Base-by-base conservation (phyloP, 2,329 filamentous ascomycete genomes). In the Teratosphaeria viscida region DNA sequence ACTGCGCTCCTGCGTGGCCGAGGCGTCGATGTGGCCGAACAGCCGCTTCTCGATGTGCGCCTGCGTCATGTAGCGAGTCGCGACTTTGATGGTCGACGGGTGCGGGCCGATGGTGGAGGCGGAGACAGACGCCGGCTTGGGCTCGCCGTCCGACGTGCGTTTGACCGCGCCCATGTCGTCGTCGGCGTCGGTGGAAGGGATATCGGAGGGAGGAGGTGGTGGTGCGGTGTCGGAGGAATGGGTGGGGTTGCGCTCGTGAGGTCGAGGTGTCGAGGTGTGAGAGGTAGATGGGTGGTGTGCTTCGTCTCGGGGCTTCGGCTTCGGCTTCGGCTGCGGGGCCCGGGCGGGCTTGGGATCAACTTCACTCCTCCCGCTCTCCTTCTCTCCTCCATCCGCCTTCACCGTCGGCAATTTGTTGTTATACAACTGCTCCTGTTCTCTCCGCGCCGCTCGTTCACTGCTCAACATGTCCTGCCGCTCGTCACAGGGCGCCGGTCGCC, bases 51-150 rank as follows among this genome's bases (percentile, higher is more conserved):
- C 86, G 59, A 97, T 83, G 66, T 85, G 85, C 67, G 90, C 86
- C 71, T 96, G 90, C 65, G 90, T 87, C 63, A 90, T 83, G 76
- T 92, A 97, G 60, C 90, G 89, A 66, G 83, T 82, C 59, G 84
- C 82, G 59, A 86, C 79, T 68, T 84, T 81, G 62, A 86, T 85
- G 67, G 81, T 84, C 23, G 82, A 85, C 0, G 83, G 83, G 68
- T 86, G 82, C 26, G 83, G 84, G 14, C 79, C 78, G 49, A 77
- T 66, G 43, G 23, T 11, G 43, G 16, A 10, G 43, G 16, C 5
- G 16, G 16, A 10, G 43, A 6, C 5, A 5, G 43, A 49, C 23
- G 43, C 56, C 35, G 62, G 49, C 58, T 72, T 71, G 32, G 66
- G 61, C 59, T 71, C 69, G 63, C 70, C 70, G 59, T 71, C 67